phyloP scores from a whole-genome alignment of 805 yeast genomes.

The Metschnikowia lachancei region DNA sequence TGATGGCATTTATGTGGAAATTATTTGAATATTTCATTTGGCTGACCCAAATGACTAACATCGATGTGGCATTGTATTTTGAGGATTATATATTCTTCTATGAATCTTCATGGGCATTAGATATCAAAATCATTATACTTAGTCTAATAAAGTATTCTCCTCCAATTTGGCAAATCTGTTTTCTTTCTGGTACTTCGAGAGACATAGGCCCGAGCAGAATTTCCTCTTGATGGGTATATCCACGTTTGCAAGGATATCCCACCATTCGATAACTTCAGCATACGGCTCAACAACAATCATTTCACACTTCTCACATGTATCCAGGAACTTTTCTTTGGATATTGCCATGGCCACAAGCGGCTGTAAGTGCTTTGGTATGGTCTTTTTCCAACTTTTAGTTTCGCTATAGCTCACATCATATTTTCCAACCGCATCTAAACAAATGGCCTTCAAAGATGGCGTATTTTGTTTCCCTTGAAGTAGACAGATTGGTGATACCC shows the following conservation, averaged over 20 bases:
- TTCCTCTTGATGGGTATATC: conserved; percentile 52
- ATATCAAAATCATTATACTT: too few species aligned
- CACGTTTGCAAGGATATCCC: conserved; percentile 55
- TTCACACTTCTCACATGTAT: conserved; percentile 52
- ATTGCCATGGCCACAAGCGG: conserved; percentile 49
- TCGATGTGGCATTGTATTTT: too few species aligned
- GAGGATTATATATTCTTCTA: too few species aligned
- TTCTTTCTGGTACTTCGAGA: conserved; percentile 22
- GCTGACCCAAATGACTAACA: too few species aligned
- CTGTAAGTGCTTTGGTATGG: conserved; percentile 46
- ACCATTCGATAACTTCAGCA: conserved; percentile 64
- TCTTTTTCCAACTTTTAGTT: conserved; percentile 50
- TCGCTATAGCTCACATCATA: conserved; percentile 57
- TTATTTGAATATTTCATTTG: too few species aligned
- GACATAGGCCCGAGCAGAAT: conserved; percentile 55
- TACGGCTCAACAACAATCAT: conserved; percentile 50
- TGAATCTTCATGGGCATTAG: too few species aligned
- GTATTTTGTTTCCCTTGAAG: conserved; percentile 18
- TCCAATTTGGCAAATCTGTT: conserved; percentile 1
- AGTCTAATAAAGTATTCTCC: not conserved
- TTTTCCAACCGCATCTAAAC: conserved; percentile 47
- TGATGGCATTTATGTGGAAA: conserved; percentile 33
- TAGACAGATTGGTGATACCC: conserved; percentile 29
- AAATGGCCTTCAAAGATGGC: conserved; percentile 48
- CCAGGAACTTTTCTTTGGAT: conserved; percentile 49